Evolutionary conservation across 768 basidiomycete genomes (phyloP).

Genomic region (Rubroboletus pulcherrimus): DNA sequence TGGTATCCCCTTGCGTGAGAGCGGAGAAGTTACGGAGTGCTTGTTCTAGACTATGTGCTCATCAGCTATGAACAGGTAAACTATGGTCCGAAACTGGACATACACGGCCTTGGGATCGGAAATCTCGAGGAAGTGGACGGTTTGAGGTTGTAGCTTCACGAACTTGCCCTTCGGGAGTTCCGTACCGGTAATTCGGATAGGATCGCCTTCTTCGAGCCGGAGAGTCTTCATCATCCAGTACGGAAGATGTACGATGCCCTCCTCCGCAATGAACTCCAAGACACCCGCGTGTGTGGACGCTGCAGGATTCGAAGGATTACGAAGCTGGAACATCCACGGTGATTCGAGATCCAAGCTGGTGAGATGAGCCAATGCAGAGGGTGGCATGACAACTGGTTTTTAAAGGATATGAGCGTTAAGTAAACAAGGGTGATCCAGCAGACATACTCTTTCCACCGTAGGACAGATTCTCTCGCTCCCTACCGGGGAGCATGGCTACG

Average conservation of each 20-base stretch:
- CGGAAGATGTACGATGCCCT: conserved; percentile 92
- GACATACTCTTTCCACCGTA: conserved; percentile 96
- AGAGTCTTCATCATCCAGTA: conserved; percentile 99
- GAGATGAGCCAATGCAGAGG: conserved; percentile 85
- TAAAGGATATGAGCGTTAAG: conserved; percentile 6
- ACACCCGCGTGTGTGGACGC: conserved; percentile 95
- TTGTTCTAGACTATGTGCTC: conserved; percentile 73
- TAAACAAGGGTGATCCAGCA: conserved; percentile 20
- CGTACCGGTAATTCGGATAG: conserved; percentile 86
- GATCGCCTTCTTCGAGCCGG: conserved; percentile 89
- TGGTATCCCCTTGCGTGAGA: conserved; percentile 92
- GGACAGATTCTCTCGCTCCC: conserved; percentile 84
- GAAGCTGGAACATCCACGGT: conserved; percentile 96
- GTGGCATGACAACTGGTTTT: conserved; percentile 89
- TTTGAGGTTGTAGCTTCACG: conserved; percentile 96
- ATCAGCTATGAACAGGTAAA: not conserved
- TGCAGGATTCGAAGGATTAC: conserved; percentile 80
- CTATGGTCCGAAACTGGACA: conserved; percentile 30
- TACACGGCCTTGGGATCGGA: conserved; percentile 98
- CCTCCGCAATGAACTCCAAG: conserved; percentile 97
- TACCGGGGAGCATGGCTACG: conserved; percentile 87
- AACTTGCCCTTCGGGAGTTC: conserved; percentile 90
- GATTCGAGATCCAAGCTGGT: conserved; percentile 82
- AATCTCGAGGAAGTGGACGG: conserved; percentile 92
- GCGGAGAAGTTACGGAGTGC: conserved; percentile 90